Evolutionary conservation across 495 filamentous ascomycete species (phyloP).

Genomic region (Gamarada debralockiae): DNA sequence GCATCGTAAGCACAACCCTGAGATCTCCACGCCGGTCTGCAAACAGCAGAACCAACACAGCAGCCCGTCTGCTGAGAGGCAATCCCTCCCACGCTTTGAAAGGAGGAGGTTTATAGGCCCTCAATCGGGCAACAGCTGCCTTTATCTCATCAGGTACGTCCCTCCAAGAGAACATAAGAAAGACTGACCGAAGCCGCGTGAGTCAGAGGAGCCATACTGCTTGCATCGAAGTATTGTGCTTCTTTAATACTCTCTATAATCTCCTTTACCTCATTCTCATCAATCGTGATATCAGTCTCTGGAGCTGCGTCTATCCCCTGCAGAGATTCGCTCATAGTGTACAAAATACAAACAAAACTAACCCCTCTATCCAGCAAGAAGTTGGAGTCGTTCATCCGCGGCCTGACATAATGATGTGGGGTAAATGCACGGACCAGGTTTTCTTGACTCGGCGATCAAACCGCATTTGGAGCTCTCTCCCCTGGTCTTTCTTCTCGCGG

Average conservation of each 20-base stretch:
- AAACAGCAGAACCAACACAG: slow-evolving; percentile 81
- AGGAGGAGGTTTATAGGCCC: slow-evolving; percentile 60
- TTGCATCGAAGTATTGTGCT: slow-evolving; percentile 33
- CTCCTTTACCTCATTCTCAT: slow-evolving; percentile 19
- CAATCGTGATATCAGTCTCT: slow-evolving; percentile 1
- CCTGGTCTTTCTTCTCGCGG: too few relatives aligned
- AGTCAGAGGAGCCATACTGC: slow-evolving; percentile 53
- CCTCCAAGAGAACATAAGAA: slow-evolving; percentile 5
- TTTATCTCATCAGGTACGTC: slow-evolving; percentile 35
- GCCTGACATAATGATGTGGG: too few relatives aligned
- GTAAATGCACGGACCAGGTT: too few relatives aligned
- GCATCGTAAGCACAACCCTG: slow-evolving; percentile 80
- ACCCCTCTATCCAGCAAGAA: too few relatives aligned
- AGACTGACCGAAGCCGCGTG: slow-evolving; percentile 51
- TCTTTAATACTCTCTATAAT: slow-evolving; percentile 19
- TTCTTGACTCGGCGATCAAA: too few relatives aligned
- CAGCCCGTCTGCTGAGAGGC: slow-evolving; percentile 69
- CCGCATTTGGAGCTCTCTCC: too few relatives aligned
- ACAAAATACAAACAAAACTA: too few relatives aligned
- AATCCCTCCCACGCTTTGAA: slow-evolving; percentile 53
- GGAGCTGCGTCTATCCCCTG: background rate
- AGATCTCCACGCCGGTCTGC: slow-evolving; percentile 74
- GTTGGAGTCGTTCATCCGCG: too few relatives aligned
- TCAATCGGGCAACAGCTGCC: slow-evolving; percentile 74
- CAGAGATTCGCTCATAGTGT: too few relatives aligned